phyloP scores from a whole-genome alignment of 2,329 filamentous ascomycete species.

The Fusarium lyarnte region DNA sequence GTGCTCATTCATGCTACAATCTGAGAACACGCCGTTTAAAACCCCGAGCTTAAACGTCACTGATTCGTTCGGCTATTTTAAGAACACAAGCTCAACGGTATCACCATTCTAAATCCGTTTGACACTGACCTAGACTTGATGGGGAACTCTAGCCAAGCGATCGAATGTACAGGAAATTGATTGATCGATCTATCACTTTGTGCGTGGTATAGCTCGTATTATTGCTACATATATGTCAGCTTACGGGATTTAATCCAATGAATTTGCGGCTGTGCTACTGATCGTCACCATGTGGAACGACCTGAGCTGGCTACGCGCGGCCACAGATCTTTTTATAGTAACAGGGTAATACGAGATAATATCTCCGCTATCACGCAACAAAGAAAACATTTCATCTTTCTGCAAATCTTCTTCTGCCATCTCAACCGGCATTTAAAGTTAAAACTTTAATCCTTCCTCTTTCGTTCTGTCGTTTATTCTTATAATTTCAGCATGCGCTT shows the following conservation, averaged over 20 bases:
- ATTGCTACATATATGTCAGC: background rate
- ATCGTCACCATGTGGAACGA: background rate
- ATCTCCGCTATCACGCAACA: background rate
- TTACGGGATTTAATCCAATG: background rate
- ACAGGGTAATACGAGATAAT: background rate
- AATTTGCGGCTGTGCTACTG: background rate
- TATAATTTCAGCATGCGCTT: background rate
- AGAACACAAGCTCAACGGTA: background rate
- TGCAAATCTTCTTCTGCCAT: background rate
- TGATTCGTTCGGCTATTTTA: background rate
- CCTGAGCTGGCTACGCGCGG: conserved; percentile 11
- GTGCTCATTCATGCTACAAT: no score
- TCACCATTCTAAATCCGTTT: background rate
- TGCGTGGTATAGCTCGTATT: background rate
- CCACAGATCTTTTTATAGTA: conserved; percentile 22
- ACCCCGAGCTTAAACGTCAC: rapidly evolving
- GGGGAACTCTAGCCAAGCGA: background rate
- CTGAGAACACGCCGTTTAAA: no score
- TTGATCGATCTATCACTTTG: background rate
- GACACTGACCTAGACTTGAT: background rate
- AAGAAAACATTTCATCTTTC: background rate
- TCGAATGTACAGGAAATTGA: background rate
- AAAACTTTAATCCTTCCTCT: background rate
- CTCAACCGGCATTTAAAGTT: background rate
- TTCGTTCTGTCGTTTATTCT: background rate